Evolutionary conservation across 2,329 filamentous ascomycete species (phyloP).

Genomic region (Magnaporthiopsis incrustans): DNA sequence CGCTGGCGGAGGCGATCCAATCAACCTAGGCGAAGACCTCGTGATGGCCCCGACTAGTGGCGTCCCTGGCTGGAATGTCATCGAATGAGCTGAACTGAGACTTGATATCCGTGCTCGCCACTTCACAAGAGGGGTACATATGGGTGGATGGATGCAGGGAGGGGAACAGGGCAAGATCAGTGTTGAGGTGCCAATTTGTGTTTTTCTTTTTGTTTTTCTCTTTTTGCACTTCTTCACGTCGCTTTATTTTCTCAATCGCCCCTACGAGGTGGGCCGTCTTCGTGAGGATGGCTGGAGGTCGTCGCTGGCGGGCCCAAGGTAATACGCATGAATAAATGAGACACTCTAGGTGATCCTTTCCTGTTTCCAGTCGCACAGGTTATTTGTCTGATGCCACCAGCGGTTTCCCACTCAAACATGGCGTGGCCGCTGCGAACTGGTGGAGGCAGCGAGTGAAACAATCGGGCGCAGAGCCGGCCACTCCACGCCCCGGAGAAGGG

Average conservation of each 20-base stretch:
- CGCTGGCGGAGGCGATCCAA: neutral
- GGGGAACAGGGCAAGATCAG: too few relatives aligned
- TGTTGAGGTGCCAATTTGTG: too few relatives aligned
- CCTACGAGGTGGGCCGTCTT: neutral
- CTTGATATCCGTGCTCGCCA: neutral
- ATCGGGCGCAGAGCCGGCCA: neutral
- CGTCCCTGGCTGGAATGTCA: neutral
- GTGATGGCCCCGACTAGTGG: neutral
- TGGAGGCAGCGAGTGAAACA: neutral
- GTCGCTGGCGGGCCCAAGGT: neutral
- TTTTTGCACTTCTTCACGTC: too few relatives aligned
- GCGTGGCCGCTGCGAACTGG: neutral
- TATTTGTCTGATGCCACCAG: neutral
- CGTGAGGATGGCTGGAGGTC: too few relatives aligned
- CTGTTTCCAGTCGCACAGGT: neutral
- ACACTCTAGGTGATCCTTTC: neutral
- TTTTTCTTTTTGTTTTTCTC: too few relatives aligned
- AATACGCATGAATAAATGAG: neutral
- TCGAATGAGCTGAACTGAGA: neutral
- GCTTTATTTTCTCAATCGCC: neutral
- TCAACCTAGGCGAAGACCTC: neutral
- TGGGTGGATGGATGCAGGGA: neutral
- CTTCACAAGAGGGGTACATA: neutral
- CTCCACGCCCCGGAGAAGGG: neutral
- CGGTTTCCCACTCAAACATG: neutral